Evolutionary conservation across 192 early-diverging fungal species (phyloP).

Genomic region (Coemansia sp.): DNA sequence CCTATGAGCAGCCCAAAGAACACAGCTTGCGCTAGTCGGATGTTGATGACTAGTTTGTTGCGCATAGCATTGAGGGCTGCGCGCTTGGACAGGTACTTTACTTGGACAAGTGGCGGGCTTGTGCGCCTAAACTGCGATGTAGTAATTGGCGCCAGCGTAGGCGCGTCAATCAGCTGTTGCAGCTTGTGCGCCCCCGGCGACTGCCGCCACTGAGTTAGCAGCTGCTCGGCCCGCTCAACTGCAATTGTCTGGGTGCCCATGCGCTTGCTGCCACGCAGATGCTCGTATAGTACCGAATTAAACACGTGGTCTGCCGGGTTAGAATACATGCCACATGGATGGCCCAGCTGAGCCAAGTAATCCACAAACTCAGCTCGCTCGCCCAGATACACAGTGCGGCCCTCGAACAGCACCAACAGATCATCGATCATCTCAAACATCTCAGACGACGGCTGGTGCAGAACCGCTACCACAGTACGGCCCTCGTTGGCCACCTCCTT

Average conservation of each 20-base stretch:
- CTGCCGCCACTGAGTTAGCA: constrained; percentile 45
- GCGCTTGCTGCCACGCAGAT: constrained; percentile 14
- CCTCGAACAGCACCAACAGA: constrained; percentile 63
- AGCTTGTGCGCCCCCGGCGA: constrained; percentile 27
- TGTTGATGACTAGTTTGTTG: constrained; percentile 53
- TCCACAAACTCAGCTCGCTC: constrained; percentile 38
- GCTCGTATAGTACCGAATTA: constrained; percentile 54
- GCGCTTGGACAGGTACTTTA: constrained; percentile 45
- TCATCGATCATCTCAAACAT: constrained; percentile 68
- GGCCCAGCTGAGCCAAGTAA: constrained; percentile 51
- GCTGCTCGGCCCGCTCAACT: constrained; percentile 13
- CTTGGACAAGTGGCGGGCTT: constrained; percentile 35
- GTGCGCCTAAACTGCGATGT: constrained; percentile 27
- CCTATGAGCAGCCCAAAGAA: constrained; percentile 57
- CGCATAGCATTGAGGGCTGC: constrained; percentile 50
- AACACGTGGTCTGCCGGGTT: constrained; percentile 63
- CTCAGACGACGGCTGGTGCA: constrained; percentile 60
- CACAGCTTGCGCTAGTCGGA: constrained; percentile 46
- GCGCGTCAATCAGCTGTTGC: constrained; percentile 17
- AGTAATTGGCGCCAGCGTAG: constrained; percentile 20
- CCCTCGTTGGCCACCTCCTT: constrained; percentile 40
- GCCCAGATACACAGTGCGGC: constrained; percentile 69
- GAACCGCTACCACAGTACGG: constrained; percentile 45
- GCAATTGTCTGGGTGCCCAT: not conserved
- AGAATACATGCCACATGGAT: constrained; percentile 52